phyloP scores from a whole-genome alignment of 2,329 filamentous ascomycete genomes.

The Fusarium decemcellulare region DNA sequence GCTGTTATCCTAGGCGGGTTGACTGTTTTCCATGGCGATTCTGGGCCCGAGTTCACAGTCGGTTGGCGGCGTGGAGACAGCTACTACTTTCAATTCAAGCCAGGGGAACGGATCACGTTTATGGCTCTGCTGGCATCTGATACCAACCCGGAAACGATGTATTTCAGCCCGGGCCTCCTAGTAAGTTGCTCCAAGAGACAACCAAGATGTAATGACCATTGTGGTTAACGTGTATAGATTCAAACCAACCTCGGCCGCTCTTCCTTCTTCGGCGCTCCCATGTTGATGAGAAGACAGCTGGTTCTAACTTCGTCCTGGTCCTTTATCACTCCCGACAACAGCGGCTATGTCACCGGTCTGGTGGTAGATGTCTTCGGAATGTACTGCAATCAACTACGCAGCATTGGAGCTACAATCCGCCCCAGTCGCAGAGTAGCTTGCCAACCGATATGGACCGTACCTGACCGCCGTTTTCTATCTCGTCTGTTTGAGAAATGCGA shows the following conservation, averaged over 20 bases:
- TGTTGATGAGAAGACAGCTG: neutral
- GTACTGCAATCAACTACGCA: neutral
- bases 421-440: neutral
- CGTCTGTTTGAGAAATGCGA: neutral
- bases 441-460: neutral
- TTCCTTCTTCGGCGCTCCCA: slow-evolving; percentile 4
- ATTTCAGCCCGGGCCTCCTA: neutral
- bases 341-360: slow-evolving; percentile 16
- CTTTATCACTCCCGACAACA: slow-evolving; percentile 12
- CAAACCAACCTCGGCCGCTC: slow-evolving; percentile 13
- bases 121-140: neutral
- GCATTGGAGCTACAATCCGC: slow-evolving; percentile 4
- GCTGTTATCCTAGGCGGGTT: neutral
- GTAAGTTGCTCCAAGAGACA: neutral
- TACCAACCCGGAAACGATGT: neutral
- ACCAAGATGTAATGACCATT: neutral
- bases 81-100: neutral
- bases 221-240: neutral
- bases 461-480: neutral
- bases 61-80: neutral
- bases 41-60: neutral
- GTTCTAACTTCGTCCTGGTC: neutral
- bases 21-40: neutral
- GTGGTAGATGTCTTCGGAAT: slow-evolving; percentile 7
- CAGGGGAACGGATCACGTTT: neutral